A percentile compares a stretch with the other conserved stretches of the same genome.
phyloP scores from a whole-genome alignment of 257 asterid genomes.

The Linderniella brevidens region DNA sequence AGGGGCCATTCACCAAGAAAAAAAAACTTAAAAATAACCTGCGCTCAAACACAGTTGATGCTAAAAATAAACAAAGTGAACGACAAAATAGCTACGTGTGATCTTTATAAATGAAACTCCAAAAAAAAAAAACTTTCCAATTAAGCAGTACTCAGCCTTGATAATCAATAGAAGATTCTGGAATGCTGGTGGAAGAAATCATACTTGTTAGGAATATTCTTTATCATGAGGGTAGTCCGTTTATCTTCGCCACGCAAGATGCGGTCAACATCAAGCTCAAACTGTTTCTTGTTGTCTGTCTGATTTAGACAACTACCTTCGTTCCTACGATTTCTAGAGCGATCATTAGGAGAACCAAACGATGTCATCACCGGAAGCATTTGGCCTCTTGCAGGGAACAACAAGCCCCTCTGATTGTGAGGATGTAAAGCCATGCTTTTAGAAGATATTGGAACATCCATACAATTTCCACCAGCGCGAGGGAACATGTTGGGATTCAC shows the following conservation, averaged over 20 bases:
- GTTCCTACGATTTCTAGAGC: constrained; percentile 61
- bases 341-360: constrained; percentile 83
- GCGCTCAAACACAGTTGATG: no score
- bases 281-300: constrained; percentile 81
- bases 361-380: constrained; percentile 75
- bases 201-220: constrained; percentile 99
- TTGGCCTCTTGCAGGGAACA: constrained; percentile 85
- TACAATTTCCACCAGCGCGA: constrained; percentile 46
- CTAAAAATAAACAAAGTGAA: no score
- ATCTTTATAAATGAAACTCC: background rate
- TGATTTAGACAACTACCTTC: constrained; percentile 64
- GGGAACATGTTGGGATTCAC: constrained; percentile 60
- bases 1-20: no score
- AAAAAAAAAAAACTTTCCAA: background rate
- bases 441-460: constrained; percentile 62
- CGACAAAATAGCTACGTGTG: background rate
- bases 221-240: constrained; percentile 95
- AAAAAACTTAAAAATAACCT: no score
- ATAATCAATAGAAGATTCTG: constrained; percentile 1
- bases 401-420: constrained; percentile 71
- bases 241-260: constrained; percentile 86
- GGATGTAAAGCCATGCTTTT: constrained; percentile 56
- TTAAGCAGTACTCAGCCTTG: constrained; percentile 6
- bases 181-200: constrained; percentile 11
- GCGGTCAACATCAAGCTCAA: constrained; percentile 89